Conservation (phyloP, 2,329 filamentous ascomycete genomes). For the Taxawa tesnikishii region DNA sequence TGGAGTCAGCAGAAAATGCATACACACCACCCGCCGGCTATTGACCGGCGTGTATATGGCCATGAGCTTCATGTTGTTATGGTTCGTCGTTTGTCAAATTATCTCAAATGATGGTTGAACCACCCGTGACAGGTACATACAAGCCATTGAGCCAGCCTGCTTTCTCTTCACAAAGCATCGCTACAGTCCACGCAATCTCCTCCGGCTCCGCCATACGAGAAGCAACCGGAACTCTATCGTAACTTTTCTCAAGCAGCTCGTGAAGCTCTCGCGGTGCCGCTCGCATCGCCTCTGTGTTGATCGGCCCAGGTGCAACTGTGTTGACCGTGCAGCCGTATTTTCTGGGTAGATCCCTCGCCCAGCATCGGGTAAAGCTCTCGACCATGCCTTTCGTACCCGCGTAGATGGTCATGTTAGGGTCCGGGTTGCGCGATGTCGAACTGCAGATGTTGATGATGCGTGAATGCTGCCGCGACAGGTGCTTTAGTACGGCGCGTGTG, state of each 20-base stretch:
- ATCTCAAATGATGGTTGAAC: no score
- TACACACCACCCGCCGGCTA: no score
- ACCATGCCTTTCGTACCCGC: conserved; percentile 37
- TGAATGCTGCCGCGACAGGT: conserved; percentile 21
- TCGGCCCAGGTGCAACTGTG: conserved; percentile 30
- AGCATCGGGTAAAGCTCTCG: conserved; percentile 32
- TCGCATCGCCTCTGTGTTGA: conserved; percentile 20
- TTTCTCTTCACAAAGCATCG: conserved; percentile 30
- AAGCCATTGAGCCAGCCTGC: conserved; percentile 38
- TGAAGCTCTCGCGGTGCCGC: conserved; percentile 25
- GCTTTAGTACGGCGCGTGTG: conserved; percentile 24
- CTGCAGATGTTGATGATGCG: conserved; percentile 33
- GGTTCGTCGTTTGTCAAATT: no score
- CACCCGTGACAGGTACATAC: no score
- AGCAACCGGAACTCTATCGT: conserved; percentile 31
- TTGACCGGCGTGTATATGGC: no score
- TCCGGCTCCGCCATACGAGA: conserved; percentile 29
- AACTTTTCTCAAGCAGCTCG: conserved; percentile 26
- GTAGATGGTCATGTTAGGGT: conserved; percentile 31
- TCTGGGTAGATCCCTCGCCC: conserved; percentile 32
- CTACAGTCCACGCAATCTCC: conserved; percentile 36
- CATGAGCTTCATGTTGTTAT: no score
- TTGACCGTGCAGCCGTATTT: conserved; percentile 36
- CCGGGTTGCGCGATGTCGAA: conserved; percentile 21
- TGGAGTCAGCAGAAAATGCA: neutral